phyloP scores from a whole-genome alignment of 805 yeast genomes.

The Schwanniomyces vanrijiae region DNA sequence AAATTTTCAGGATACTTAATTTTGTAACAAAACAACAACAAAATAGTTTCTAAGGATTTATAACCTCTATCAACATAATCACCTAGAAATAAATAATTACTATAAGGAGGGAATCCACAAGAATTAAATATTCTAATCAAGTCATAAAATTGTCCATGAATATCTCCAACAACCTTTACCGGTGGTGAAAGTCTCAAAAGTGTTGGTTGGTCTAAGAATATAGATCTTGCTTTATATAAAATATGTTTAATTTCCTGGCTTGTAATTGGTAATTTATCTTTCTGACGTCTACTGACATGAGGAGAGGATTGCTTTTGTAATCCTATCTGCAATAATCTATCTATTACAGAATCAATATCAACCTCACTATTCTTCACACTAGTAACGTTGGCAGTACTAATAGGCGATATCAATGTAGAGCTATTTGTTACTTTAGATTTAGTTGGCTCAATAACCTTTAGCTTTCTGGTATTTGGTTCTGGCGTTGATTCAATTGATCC shows the following conservation, averaged over 20 bases:
- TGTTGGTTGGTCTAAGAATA: constrained; percentile 65
- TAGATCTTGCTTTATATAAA: constrained; percentile 51
- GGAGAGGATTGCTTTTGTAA: constrained; percentile 21
- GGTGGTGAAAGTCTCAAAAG: constrained; percentile 69
- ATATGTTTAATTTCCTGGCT: constrained; percentile 56
- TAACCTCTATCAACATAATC: constrained; percentile 63
- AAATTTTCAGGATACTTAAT: constrained; percentile 61
- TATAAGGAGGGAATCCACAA: constrained; percentile 60
- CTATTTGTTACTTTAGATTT: constrained; percentile 6
- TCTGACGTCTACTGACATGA: constrained; percentile 26
- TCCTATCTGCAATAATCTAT: constrained; percentile 56
- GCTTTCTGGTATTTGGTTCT: constrained; percentile 9
- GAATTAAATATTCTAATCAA: constrained; percentile 53
- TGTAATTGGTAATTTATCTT: constrained; percentile 51
- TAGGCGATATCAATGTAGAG: constrained; percentile 14
- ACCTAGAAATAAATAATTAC: constrained; percentile 57
- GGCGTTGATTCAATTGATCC: constrained; percentile 29
- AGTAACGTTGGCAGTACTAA: constrained; percentile 12
- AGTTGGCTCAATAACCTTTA: neutral
- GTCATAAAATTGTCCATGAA: constrained; percentile 67
- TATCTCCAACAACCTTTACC: constrained; percentile 81
- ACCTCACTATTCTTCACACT: constrained; percentile 22
- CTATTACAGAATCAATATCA: constrained; percentile 64
- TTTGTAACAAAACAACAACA: constrained; percentile 52
- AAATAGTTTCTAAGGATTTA: constrained; percentile 55